Percentiles rank a stretch among this genome's conserved stretches.
These are phyloP conservation scores for Casuarina glauca DNA, from an alignment of 306 rosid species.

Conservation along the genomic window DNA sequence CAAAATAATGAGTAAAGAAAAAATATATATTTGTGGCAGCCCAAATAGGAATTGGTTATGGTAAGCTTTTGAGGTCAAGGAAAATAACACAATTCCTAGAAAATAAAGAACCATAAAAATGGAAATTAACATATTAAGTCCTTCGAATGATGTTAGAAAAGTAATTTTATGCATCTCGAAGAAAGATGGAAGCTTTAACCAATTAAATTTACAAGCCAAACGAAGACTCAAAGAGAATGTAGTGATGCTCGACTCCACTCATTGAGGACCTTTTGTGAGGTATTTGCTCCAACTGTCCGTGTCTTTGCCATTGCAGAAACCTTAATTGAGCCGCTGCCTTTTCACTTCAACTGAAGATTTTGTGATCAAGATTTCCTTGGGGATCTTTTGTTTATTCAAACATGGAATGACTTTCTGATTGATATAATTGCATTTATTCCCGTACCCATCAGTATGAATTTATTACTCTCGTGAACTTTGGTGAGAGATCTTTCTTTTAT, in stretches of 20 bases:
- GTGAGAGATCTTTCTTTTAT: not conserved
- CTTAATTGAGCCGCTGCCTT: slow-evolving; percentile 7
- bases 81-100: too few relatives aligned
- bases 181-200: not conserved
- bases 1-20: too few relatives aligned
- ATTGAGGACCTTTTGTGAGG: slow-evolving; percentile 23
- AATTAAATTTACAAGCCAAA: not conserved
- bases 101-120: too few relatives aligned
- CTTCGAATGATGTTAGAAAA: too few relatives aligned
- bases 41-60: too few relatives aligned
- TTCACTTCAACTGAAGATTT: slow-evolving; percentile 7
- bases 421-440: slow-evolving; percentile 17
- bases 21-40: too few relatives aligned
- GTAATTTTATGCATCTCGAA: not conserved
- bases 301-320: slow-evolving; percentile 22
- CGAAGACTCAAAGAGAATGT: slow-evolving; percentile 10
- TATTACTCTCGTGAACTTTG: slow-evolving; percentile 37
- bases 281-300: slow-evolving; percentile 33
- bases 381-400: slow-evolving; percentile 30
- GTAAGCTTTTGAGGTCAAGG: too few relatives aligned
- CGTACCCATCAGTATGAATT: slow-evolving; percentile 25
- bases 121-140: too few relatives aligned
- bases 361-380: slow-evolving; percentile 33
- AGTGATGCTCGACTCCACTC: slow-evolving; percentile 19
- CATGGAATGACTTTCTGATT: slow-evolving; percentile 29